These are phyloP conservation scores for Pleurotus pulmonarius DNA, from an alignment of 768 basidiomycete species.

Conservation along the genomic window DNA sequence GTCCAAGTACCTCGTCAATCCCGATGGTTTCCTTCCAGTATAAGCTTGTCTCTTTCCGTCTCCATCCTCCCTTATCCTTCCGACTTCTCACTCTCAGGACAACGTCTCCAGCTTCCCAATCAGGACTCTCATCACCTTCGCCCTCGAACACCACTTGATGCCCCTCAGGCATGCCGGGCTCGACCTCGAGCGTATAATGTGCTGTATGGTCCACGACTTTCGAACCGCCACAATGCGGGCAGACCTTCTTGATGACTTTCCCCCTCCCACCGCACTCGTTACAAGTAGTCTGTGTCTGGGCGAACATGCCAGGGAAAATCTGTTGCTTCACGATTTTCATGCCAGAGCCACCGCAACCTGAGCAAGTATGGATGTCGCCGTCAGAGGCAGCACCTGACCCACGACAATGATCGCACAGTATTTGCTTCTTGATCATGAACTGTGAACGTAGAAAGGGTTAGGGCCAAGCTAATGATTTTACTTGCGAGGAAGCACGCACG, in stretches of 20 bases:
- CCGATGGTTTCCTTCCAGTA: conserved; percentile 93
- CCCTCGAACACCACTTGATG: conserved; percentile 92
- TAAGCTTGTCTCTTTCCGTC: conserved; percentile 84
- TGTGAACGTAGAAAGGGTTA: conserved; percentile 26
- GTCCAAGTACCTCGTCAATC: conserved; percentile 73
- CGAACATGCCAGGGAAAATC: conserved; percentile 96
- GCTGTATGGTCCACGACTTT: conserved; percentile 82
- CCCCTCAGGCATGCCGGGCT: conserved; percentile 88
- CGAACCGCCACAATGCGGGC: conserved; percentile 77
- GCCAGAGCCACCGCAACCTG: conserved; percentile 80
- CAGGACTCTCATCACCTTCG: conserved; percentile 94
- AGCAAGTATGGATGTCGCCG: conserved; percentile 82
- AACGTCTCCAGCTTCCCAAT: conserved; percentile 95
- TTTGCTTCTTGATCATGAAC: conserved; percentile 90
- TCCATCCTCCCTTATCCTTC: conserved; percentile 76
- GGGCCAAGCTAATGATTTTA: background rate
- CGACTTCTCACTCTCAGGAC: conserved; percentile 79
- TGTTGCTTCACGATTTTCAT: conserved; percentile 86
- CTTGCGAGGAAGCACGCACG: conserved; percentile 33
- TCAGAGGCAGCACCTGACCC: conserved; percentile 93
- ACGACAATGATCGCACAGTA: conserved; percentile 96
- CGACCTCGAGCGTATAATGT: conserved; percentile 81
- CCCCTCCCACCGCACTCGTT: conserved; percentile 85
- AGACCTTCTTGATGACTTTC: conserved; percentile 68
- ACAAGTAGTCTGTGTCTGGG: conserved; percentile 81